Conservation (phyloP, 2,329 filamentous ascomycete species). For the Scedosporium aurantiacum region DNA sequence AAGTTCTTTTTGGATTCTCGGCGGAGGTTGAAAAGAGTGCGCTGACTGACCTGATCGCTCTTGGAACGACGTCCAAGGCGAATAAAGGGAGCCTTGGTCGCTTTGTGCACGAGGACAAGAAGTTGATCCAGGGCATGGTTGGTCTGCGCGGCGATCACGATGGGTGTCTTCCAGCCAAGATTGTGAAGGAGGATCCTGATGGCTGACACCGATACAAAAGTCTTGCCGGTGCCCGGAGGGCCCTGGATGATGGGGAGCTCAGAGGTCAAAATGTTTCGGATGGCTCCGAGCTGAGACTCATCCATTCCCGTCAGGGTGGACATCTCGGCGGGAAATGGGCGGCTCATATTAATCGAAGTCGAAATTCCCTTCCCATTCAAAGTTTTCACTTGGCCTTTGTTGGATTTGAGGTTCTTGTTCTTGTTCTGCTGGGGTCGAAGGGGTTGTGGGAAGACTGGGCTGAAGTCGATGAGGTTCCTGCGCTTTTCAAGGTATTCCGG, state of each 20-base stretch:
- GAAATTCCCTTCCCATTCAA: not conserved
- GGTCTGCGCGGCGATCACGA: constrained; percentile 75
- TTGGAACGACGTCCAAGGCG: constrained; percentile 57
- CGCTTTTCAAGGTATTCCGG: constrained; percentile 19
- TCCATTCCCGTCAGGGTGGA: constrained; percentile 41
- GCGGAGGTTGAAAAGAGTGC: constrained; percentile 55
- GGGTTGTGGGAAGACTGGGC: not conserved
- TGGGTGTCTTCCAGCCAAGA: constrained; percentile 47
- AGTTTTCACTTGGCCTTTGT: not conserved
- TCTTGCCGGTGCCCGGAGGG: constrained; percentile 67
- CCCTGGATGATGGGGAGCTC: constrained; percentile 71
- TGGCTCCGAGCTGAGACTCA: constrained; percentile 56
- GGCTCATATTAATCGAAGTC: not conserved
- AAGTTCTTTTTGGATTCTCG: constrained; percentile 12
- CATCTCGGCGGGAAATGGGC: constrained; percentile 8
- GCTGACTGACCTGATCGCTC: constrained; percentile 51
- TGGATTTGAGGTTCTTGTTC: not conserved
- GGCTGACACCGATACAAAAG: constrained; percentile 65
- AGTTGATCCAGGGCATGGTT: constrained; percentile 87
- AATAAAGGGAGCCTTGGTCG: constrained; percentile 41
- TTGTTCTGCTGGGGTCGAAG: not conserved
- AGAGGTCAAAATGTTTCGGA: constrained; percentile 59
- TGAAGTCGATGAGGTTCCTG: not conserved
- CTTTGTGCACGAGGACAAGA: constrained; percentile 46
- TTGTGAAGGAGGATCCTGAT: constrained; percentile 56